These are phyloP conservation scores for Coprinopsis sp. DNA, from an alignment of 768 basidiomycete species.

Conservation along the genomic window DNA sequence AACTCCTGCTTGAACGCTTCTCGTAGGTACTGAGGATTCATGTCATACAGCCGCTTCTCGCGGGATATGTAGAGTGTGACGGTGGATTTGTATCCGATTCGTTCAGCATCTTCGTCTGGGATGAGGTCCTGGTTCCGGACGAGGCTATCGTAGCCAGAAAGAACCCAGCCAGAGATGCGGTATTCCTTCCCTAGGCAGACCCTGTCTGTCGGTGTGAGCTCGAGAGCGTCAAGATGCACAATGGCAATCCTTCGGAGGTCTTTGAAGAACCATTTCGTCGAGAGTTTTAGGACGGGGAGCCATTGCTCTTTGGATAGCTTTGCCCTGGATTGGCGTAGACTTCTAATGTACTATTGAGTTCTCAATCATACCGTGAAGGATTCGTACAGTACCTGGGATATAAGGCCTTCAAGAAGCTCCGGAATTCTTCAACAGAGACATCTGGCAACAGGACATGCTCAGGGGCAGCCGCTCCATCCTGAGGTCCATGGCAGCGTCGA, in stretches of 20 bases:
- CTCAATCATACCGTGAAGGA: too few species aligned
- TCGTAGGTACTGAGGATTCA: too few species aligned
- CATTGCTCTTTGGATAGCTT: conserved; percentile 23
- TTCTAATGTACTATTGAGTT: neutral
- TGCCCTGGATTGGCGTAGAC: neutral
- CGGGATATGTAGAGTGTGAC: conserved; percentile 18
- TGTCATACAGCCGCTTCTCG: too few species aligned
- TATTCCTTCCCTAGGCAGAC: conserved; percentile 26
- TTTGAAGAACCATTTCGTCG: conserved; percentile 35
- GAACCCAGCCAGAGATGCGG: conserved; percentile 30
- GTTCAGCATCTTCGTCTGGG: conserved; percentile 19
- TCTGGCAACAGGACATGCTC: neutral
- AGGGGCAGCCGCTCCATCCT: neutral
- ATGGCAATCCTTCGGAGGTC: conserved; percentile 26
- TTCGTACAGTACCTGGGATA: neutral
- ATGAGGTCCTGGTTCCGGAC: conserved; percentile 19
- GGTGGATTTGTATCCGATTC: conserved; percentile 22
- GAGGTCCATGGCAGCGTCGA: neutral
- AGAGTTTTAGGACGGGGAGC: conserved; percentile 34
- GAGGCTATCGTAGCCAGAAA: conserved; percentile 23
- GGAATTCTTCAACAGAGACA: conserved; percentile 2
- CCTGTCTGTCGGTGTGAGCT: conserved; percentile 20
- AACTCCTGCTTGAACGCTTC: too few species aligned
- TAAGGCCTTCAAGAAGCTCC: neutral
- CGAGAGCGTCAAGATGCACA: conserved; percentile 13